Evolutionary conservation across 176 grass and related monocot genomes (phyloP), one percentile per base, ranked within the genome.

Genomic region (Rhynchospora tenuis): DNA sequence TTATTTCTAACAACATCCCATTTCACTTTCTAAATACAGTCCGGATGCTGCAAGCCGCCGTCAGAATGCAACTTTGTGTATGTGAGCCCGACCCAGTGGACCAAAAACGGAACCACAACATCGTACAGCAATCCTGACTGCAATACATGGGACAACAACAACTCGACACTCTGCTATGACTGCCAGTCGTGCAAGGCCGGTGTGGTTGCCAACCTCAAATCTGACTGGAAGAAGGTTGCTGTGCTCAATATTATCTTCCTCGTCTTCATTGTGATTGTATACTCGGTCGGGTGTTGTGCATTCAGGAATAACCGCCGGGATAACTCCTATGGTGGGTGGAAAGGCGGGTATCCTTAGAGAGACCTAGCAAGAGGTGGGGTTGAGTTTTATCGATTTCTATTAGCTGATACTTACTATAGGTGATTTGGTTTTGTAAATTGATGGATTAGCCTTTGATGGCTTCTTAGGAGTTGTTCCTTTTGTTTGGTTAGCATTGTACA

Each of bases 171-270:
- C 59, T 97, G 94, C 84, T 97, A 97, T 48, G 6, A 3, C 83
- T 97, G 94, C 70, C 56, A 97, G 58, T 91, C 94, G 3, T 97
- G 94, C 89, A 93, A 97, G 89, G 94, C 91, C 33, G 91, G 94
- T 29, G 85, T 90, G 44, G 84, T 97, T 47, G 91, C 87, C 10
- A 97, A 86, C 1, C 1, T 93, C 9, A 93, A 89, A 85, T 28
- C 78, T 0, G 64, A 89, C 81, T 97, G 94, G 94, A 97, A 90
- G 91, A 90, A 92, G 80, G 84, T 61, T 28, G 83, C 89, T 19
- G 1, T 93, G 33, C 51, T 97, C 80, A 83, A 74, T 66, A 86
- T 93, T 63, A 63, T 91, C 89, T 84, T 93, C 75, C 91, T 97
- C 29, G 64, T 97, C 50, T 88, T 97, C 91, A 87, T 97, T 80